Evolutionary conservation across 78 protist genomes (phyloP).

Genomic region (Trichosphaerium sp.): DNA sequence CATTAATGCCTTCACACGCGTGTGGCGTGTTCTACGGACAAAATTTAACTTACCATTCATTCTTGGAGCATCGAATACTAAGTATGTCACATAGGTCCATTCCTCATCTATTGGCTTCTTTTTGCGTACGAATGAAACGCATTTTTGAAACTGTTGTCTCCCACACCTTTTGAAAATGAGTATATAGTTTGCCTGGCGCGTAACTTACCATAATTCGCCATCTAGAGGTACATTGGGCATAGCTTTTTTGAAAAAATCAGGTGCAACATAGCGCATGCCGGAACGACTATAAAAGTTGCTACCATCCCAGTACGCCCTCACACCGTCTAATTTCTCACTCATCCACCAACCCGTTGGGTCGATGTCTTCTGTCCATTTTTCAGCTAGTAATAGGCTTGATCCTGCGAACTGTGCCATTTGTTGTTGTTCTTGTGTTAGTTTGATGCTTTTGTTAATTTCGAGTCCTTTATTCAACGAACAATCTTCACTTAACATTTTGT

Average conservation of each 20-base stretch:
- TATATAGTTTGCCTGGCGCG: no score
- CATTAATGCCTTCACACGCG: no score
- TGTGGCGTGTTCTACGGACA: no score
- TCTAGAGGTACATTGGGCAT: constrained; percentile 1
- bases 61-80: constrained; percentile 11
- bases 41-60: not conserved
- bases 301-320: constrained; percentile 25
- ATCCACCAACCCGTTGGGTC: constrained; percentile 29
- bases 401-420: not conserved
- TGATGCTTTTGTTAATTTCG: no score
- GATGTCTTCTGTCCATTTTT: not conserved
- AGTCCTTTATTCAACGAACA: no score
- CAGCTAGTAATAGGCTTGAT: no score
- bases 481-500: no score
- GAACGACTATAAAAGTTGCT: not conserved
- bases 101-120: not conserved
- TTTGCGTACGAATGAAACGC: constrained; percentile 13
- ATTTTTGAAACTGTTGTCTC: not conserved
- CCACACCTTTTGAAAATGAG: no score
- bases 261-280: constrained; percentile 16
- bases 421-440: not conserved
- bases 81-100: constrained; percentile 11
- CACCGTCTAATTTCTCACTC: constrained; percentile 29
- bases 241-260: constrained; percentile 4
- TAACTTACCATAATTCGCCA: constrained; percentile 7